Evolutionary conservation across 441 rosid genomes (phyloP), one percentile per base, ranked within the genome.

Genomic region (Croton laevigatus): DNA sequence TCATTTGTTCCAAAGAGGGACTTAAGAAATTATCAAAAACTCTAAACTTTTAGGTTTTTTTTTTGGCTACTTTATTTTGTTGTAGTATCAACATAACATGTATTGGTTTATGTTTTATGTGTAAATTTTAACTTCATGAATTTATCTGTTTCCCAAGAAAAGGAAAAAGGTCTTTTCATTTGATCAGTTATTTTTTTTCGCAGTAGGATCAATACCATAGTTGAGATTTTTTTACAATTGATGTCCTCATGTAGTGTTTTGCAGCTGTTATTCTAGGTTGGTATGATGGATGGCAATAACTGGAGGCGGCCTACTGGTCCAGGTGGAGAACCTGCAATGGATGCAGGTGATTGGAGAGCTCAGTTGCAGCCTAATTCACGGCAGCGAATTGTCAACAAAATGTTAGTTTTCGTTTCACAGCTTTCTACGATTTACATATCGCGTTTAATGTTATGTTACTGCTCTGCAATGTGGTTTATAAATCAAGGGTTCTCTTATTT

Each of bases 341-440:
- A 89, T 2, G 51, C 81, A 1, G 84, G 79, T 71, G 93, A 91
- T 74, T 91, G 98, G 98, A 87, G n/a, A n/a, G n/a, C n/a, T n/a
- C n/a, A n/a, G n/a, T n/a, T n/a, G n/a, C n/a, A n/a, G n/a, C n/a
- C n/a, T 9, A 93, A 85, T 16, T 79, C 91, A 0, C 86, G 97
- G 11, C 86, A 80, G 38, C 84, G 88, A 83, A 89, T 94, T 46
- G 86, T 94, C 66, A 86, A 84, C 79, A 87, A 90, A 83, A 87
- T 94, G 97, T 90, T 79, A 81, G 90, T 76, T 11, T 57, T 22
- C 14, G 6, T 17, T 69, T 1, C 17, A 3, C 42, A n/a, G 8
- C 59, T 73, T n/a, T 8, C 16, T 27, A n/a, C 23, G 22, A 62
- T 49, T 52, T 60, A 0, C 6, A 8, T 17, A 13, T 17, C 22